Evolutionary conservation across 192 early-diverging fungal species (phyloP), one percentile per base, ranked within the genome.

Genomic region (Coemansia sp.): DNA sequence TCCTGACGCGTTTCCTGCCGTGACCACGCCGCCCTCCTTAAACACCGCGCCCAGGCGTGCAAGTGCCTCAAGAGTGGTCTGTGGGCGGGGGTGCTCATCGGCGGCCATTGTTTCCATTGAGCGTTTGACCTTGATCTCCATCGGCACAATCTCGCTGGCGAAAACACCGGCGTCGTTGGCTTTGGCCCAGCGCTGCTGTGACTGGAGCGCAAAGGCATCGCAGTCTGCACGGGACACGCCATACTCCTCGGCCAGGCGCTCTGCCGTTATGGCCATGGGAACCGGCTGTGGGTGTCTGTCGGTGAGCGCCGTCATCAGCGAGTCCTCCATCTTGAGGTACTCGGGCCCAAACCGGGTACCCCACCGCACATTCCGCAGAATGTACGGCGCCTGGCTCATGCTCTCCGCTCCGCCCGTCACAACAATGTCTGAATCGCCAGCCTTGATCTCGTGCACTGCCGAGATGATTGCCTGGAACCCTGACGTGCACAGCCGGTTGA

Each of bases 401-500:
- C 84, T 95, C 78, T 98, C 96, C 37, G 94, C 72, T 62, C 96
- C 95, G 68, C 95, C 95, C 3, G 94, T 89, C 65, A 97, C 72
- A 1, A 95, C 93, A 65, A 97, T 82, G 40, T 93, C 87, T 21
- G 92, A 83, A 49, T 97, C 95, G 15, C 93, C 93, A 8, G 80
- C 59, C 41, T 88, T 68, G 73, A 99, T 97, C 67, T 99, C 95
- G 62, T 97, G 97, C 16, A 90, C 92, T n/a, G 88, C 94, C 65
- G 91, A 94, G 72, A 99, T 92, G 61, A 99, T 91, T 47, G 91
- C 79, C 83, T 99, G 94, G 87, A 98, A 95, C 16, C 96, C 96
- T 6, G 94, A 95, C 15, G 95, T 95, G 77, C 96, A 98, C 26
- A 98, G 92, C 22, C 96, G 90, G 87, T 98, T 98, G 73, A 98